A percentile compares a stretch with the other conserved stretches of the same genome.
Evolutionary conservation across 2,329 filamentous ascomycete genomes (phyloP).

Genomic region (Lachnellula arida): DNA sequence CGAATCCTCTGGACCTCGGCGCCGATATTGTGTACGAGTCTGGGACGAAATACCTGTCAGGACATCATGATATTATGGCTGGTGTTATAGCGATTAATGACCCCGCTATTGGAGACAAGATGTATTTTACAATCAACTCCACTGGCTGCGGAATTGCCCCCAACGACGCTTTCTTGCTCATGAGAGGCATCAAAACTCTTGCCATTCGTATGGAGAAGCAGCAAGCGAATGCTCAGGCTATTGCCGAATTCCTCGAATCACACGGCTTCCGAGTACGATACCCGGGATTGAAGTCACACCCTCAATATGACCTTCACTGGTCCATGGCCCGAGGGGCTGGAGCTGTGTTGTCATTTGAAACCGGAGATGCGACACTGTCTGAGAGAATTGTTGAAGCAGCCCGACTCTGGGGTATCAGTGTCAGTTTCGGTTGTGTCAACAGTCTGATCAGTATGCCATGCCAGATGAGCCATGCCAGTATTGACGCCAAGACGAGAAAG

Average conservation of each 20-base stretch:
- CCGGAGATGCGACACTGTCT: conserved; percentile 75
- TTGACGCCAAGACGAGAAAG: conserved; percentile 86
- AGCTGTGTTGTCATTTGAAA: conserved; percentile 94
- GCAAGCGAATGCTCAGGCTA: conserved; percentile 83
- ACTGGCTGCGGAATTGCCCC: conserved; percentile 92
- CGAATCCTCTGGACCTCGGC: conserved; percentile 89
- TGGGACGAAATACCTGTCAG: conserved; percentile 95
- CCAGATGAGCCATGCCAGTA: conserved; percentile 98
- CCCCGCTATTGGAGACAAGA: conserved; percentile 71
- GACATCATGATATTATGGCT: conserved; percentile 98
- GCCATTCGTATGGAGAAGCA: conserved; percentile 99
- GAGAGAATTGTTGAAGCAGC: conserved; percentile 94
- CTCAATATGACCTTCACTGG: conserved; percentile 94
- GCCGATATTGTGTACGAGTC: conserved; percentile 97
- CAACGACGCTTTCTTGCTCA: conserved; percentile 92
- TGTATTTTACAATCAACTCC: conserved; percentile 96
- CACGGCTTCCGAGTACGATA: conserved; percentile 95
- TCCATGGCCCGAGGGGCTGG: conserved; percentile 92
- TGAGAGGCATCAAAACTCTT: conserved; percentile 93
- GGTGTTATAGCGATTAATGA: conserved; percentile 93
- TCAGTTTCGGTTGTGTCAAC: conserved; percentile 98
- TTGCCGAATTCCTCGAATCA: conserved; percentile 86
- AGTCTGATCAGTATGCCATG: conserved; percentile 99
- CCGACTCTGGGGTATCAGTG: conserved; percentile 88
- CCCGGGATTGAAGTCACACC: conserved; percentile 88